Base-by-base conservation (phyloP, 2,329 filamentous ascomycete genomes). In the Epichloe aotearoae region DNA sequence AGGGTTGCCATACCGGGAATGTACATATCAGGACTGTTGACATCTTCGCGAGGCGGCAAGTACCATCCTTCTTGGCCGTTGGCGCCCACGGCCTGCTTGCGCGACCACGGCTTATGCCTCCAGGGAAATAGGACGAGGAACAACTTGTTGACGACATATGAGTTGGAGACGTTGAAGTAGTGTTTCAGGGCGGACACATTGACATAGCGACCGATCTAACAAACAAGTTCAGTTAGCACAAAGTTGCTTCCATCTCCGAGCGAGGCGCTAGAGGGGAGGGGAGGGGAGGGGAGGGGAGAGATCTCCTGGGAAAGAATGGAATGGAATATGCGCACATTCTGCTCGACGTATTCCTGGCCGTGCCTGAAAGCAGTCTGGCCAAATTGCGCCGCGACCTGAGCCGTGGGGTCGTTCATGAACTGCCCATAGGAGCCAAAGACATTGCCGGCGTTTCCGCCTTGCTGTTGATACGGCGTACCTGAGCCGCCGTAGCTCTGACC, bases 21-120 rank as follows among this genome's bases (percentile, higher is more conserved):
- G 72, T 98, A 98, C 90, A 98, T 97, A 70, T 98, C 93, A 15
- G 94, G 93, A 57, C 88, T 94, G 70, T 98, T 98, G 68, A 97
- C 76, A 64, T 98, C 93, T 67, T 98, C 91, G 56, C 93, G 79
- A 2, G 93, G 93, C 5, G 93, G 88, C 7, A 96, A 77, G 69
- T 93, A 98, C 74, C 83, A 84, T 44, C 80, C 80, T 56, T 85
- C 82, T 59, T 83, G 80, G 47, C 84, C 78, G 63, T 79, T 81
- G 51, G 82, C 80, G 19, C 83, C 82, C 51, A 83, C 77, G 51
- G 84, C 75, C 65, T 94, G 88, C 67, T 94, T 89, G 57, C 94
- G 85, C 54, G 88, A 94, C 93, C 93, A 98, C 5, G 91, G 91
- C 72, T 90, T 90, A 69, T 98, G 94, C 59, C 91, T 80, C 91